These are phyloP conservation scores for Fusarium globosum DNA, from an alignment of 2,329 filamentous ascomycete genomes.

Conservation along the genomic window DNA sequence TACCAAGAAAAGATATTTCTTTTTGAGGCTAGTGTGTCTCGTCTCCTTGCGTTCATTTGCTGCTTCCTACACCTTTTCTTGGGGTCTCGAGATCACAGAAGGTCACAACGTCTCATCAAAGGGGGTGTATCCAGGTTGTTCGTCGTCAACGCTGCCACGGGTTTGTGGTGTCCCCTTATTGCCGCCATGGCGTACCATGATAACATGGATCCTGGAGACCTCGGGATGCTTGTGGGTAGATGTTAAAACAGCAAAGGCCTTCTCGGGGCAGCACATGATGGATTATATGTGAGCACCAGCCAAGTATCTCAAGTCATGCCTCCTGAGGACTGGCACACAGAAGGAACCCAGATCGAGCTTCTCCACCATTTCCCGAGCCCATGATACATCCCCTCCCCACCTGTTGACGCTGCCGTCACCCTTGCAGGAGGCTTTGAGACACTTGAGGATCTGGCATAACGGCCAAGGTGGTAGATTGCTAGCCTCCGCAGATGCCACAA, in stretches of 20 bases:
- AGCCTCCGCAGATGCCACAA: conserved; percentile 34
- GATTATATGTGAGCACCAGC: conserved; percentile 25
- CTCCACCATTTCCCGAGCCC: conserved; percentile 44
- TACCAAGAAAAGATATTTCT: neutral
- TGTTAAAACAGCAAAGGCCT: conserved; percentile 20
- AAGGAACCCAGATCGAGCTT: conserved; percentile 34
- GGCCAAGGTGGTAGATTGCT: conserved; percentile 38
- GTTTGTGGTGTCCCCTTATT: conserved; percentile 25
- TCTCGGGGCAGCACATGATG: conserved; percentile 31
- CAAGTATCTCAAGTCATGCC: conserved; percentile 31
- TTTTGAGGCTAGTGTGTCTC: conserved; percentile 16
- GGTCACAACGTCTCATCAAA: conserved; percentile 14
- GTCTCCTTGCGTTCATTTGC: conserved; percentile 16
- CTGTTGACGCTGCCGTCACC: conserved; percentile 43
- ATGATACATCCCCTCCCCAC: conserved; percentile 36
- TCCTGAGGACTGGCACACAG: conserved; percentile 19
- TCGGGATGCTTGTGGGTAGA: conserved; percentile 26
- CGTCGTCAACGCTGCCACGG: conserved; percentile 3
- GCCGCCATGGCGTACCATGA: conserved; percentile 26
- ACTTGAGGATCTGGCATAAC: conserved; percentile 47
- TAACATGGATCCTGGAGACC: conserved; percentile 28
- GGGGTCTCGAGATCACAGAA: conserved; percentile 10
- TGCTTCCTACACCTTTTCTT: conserved; percentile 10
- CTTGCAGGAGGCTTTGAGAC: conserved; percentile 46
- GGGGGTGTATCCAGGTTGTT: conserved; percentile 23